phyloP scores from a whole-genome alignment of 805 yeast species.

The Candida dajiaensis region DNA sequence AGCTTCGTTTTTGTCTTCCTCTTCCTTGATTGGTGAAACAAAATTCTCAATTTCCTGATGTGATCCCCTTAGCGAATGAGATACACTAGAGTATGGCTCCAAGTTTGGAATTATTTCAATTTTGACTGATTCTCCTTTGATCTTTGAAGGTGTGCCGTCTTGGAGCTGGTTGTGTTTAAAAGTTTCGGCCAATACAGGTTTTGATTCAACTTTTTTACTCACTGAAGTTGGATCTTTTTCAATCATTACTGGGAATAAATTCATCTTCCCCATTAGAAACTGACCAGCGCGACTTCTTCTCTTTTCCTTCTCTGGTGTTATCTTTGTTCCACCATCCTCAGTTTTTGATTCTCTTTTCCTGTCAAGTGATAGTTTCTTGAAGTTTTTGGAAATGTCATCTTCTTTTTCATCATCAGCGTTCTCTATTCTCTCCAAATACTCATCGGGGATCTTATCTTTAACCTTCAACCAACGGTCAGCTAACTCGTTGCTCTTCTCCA shows the following conservation, averaged over 20 bases:
- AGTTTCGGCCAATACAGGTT: constrained; percentile 10
- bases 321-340: constrained; percentile 4
- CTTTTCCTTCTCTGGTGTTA: constrained; percentile 15
- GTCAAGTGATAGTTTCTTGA: constrained; percentile 20
- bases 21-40: not conserved
- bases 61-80: not conserved
- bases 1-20: constrained; percentile 2
- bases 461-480: constrained; percentile 29
- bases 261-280: constrained; percentile 34
- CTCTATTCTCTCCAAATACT: constrained; percentile 16
- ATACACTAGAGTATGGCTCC: not conserved
- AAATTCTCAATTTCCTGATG: not conserved
- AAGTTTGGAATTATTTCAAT: not conserved
- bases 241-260: constrained; percentile 32
- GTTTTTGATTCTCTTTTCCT: constrained; percentile 3
- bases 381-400: constrained; percentile 13
- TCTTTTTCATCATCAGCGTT: constrained; percentile 2
- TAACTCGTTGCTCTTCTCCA: constrained; percentile 29
- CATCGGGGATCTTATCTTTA: constrained; percentile 17
- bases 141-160: constrained; percentile 12
- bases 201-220: constrained; percentile 14
- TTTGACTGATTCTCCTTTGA: not conserved
- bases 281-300: constrained; percentile 31
- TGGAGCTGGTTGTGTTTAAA: constrained; percentile 9
- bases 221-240: constrained; percentile 28